Evolutionary conservation across 2,329 filamentous ascomycete genomes (phyloP).

Genomic region (Colletotrichum sp.): DNA sequence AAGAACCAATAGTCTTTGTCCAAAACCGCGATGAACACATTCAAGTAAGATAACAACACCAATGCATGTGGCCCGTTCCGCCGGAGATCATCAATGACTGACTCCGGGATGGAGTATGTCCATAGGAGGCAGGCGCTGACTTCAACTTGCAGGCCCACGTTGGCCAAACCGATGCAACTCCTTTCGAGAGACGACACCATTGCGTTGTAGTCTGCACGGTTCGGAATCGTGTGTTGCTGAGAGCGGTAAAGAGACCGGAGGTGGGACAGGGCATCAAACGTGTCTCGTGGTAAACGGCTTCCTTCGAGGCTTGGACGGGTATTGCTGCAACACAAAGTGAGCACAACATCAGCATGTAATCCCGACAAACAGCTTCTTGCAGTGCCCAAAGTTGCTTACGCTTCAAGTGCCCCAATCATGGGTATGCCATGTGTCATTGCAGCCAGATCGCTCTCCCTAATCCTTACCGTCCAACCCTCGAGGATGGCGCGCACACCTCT

Average conservation of each 20-base stretch:
- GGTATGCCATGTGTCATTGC: not conserved
- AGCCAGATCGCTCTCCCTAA: not conserved
- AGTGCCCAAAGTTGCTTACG: not conserved
- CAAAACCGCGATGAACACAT: not conserved
- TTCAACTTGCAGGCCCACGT: not conserved
- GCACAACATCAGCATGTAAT: not conserved
- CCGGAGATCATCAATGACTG: not conserved
- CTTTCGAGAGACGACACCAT: not conserved
- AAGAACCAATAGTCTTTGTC: not conserved
- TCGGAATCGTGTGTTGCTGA: not conserved
- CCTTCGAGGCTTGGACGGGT: not conserved
- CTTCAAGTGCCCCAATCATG: not conserved
- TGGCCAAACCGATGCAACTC: not conserved
- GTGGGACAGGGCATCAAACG: not conserved
- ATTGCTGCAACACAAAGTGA: not conserved
- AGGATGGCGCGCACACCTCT: not conserved
- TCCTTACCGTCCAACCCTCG: not conserved
- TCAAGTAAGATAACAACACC: not conserved
- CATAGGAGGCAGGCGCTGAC: not conserved
- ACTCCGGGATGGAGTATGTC: not conserved
- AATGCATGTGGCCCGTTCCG: not conserved
- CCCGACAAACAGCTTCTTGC: not conserved
- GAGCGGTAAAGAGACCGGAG: not conserved
- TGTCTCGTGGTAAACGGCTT: not conserved
- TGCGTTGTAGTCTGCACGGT: not conserved